A percentile compares a stretch with the other conserved stretches of the same genome.
phyloP scores from a whole-genome alignment of 805 yeast genomes.

The Starmerella powellii region DNA sequence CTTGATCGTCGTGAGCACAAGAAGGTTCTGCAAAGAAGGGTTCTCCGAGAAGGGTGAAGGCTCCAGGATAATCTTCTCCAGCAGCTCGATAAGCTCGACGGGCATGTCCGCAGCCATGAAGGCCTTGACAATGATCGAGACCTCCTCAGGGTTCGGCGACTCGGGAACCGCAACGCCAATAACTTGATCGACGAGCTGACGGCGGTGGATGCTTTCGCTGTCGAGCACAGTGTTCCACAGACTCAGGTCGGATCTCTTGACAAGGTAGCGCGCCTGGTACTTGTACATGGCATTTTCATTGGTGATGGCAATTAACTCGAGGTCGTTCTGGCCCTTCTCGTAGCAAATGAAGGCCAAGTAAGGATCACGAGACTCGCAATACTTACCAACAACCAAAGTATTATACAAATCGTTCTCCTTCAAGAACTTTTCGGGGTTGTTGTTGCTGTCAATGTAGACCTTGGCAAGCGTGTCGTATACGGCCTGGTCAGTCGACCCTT shows the following conservation, averaged over 20 bases:
- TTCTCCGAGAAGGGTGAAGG: slow-evolving; percentile 96
- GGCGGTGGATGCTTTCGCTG: slow-evolving; percentile 71
- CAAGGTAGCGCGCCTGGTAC: slow-evolving; percentile 93
- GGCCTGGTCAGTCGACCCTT: slow-evolving; percentile 73
- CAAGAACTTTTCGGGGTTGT: slow-evolving; percentile 92
- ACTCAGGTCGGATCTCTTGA: slow-evolving; percentile 71
- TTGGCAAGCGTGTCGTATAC: slow-evolving; percentile 91
- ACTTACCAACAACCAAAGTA: slow-evolving; percentile 89
- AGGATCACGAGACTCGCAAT: slow-evolving; percentile 98
- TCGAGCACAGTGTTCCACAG: slow-evolving; percentile 73
- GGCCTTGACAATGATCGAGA: slow-evolving; percentile 92
- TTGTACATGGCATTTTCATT: slow-evolving; percentile 97
- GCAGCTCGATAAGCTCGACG: slow-evolving; percentile 79
- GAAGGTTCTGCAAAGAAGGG: slow-evolving; percentile 84
- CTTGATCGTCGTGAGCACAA: slow-evolving; percentile 87
- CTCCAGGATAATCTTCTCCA: slow-evolving; percentile 91
- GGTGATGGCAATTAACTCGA: slow-evolving; percentile 78
- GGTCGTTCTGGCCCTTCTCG: slow-evolving; percentile 87
- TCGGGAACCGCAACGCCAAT: slow-evolving; percentile 96
- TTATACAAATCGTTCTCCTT: slow-evolving; percentile 83
- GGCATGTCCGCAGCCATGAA: slow-evolving; percentile 94
- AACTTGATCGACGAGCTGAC: slow-evolving; percentile 85
- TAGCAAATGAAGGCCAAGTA: slow-evolving; percentile 95
- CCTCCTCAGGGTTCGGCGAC: slow-evolving; percentile 80
- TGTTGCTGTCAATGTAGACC: slow-evolving; percentile 94